These are phyloP conservation scores for Plasmodium coatneyi DNA, from an alignment of 169 alveolate genomes.

Conservation along the genomic window DNA sequence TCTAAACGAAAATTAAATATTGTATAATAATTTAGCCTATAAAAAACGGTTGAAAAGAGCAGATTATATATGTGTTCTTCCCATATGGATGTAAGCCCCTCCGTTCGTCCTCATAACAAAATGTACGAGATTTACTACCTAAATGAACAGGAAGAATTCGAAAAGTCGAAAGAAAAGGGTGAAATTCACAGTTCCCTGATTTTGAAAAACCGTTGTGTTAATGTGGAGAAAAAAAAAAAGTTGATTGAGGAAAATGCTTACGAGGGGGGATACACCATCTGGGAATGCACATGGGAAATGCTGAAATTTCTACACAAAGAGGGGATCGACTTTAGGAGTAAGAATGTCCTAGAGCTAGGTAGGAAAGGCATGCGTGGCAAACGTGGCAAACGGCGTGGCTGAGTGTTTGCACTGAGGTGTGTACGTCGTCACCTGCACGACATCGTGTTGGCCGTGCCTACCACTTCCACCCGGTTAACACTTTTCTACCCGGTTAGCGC, in stretches of 20 bases:
- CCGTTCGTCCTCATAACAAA: not conserved
- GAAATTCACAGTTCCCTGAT: constrained; percentile 42
- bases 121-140: constrained; percentile 68
- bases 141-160: constrained; percentile 42
- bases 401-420: not conserved
- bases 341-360: constrained; percentile 59
- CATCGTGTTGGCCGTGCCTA: not conserved
- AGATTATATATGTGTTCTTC: not conserved
- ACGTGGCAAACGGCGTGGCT: not conserved
- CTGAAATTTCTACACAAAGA: constrained; percentile 39
- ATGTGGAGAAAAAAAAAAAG: constrained; percentile 30
- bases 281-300: constrained; percentile 77
- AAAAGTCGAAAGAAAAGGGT: constrained; percentile 38
- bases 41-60: not conserved
- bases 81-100: not conserved
- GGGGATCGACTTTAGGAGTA: constrained; percentile 32
- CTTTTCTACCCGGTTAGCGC: not conserved
- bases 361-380: not conserved
- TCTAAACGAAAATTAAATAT: not conserved
- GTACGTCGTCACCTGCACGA: not conserved
- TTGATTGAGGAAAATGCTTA: constrained; percentile 30
- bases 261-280: constrained; percentile 74
- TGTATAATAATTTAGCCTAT: not conserved
- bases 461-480: not conserved
- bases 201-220: constrained; percentile 28